Percentiles rank a stretch among this genome's conserved stretches.
Evolutionary conservation across 768 basidiomycete species (phyloP).

Genomic region (Calocybe gangraenosa): DNA sequence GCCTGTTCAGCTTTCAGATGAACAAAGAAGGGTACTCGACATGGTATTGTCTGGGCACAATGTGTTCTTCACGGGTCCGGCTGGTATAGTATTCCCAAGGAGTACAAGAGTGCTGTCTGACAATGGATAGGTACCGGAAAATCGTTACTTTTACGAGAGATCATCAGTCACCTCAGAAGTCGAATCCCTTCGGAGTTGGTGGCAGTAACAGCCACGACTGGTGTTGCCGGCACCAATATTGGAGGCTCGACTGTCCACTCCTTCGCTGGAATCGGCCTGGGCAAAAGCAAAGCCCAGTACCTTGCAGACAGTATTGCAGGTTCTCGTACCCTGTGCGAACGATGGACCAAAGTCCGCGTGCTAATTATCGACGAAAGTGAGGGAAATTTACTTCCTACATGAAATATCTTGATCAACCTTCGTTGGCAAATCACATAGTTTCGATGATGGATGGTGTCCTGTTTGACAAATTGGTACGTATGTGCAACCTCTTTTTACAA

Average conservation of each 20-base stretch:
- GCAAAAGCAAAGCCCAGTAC: conserved; percentile 40
- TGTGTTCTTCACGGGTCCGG: conserved; percentile 75
- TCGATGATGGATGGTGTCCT: conserved; percentile 72
- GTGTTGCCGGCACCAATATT: conserved; percentile 67
- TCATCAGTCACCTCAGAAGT: conserved; percentile 42
- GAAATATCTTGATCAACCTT: too few relatives aligned
- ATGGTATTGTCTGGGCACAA: conserved; percentile 50
- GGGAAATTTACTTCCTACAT: conserved; percentile 5
- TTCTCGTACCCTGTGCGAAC: conserved; percentile 14
- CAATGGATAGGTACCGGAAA: conserved; percentile 58
- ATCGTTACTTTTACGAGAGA: conserved; percentile 62
- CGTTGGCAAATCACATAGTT: conserved; percentile 28
- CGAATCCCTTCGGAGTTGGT: conserved; percentile 19
- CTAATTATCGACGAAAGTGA: conserved; percentile 75
- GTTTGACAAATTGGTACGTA: conserved; percentile 67
- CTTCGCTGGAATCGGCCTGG: conserved; percentile 61
- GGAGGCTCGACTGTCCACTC: conserved; percentile 67
- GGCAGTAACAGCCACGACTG: conserved; percentile 64
- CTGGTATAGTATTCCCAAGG: conserved; percentile 36
- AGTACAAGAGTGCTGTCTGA: neutral
- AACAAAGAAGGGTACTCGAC: conserved; percentile 38
- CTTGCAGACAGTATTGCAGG: conserved; percentile 33
- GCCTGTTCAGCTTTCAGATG: conserved; percentile 25
- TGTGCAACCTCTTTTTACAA: conserved; percentile 11
- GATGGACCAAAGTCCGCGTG: conserved; percentile 50